Conservation (phyloP, 805 yeast genomes). For the Kodamaea lidongshanica region DNA sequence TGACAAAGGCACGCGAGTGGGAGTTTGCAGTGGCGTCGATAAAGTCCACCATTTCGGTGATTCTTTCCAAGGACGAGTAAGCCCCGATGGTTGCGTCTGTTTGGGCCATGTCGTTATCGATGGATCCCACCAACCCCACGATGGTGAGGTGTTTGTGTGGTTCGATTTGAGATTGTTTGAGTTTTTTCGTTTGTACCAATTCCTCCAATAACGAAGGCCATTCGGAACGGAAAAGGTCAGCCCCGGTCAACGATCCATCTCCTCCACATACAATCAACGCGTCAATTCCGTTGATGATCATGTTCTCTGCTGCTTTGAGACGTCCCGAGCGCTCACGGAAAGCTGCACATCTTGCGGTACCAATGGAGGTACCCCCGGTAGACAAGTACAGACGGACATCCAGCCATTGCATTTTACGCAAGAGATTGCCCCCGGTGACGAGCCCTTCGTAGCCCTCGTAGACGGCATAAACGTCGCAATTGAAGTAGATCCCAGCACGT, state of each 20-base stretch:
- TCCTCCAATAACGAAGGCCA: constrained; percentile 70
- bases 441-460: constrained; percentile 74
- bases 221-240: constrained; percentile 67
- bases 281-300: constrained; percentile 67
- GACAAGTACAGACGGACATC: constrained; percentile 68
- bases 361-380: constrained; percentile 72
- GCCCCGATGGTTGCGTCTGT: constrained; percentile 82
- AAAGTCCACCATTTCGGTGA: constrained; percentile 69
- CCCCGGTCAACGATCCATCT: constrained; percentile 79
- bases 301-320: constrained; percentile 54
- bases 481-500: constrained; percentile 57
- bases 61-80: constrained; percentile 69
- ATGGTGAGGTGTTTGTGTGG: constrained; percentile 55
- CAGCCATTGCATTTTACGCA: constrained; percentile 63
- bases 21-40: constrained; percentile 81
- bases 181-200: constrained; percentile 38
- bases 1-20: constrained; percentile 76
- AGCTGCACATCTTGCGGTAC: constrained; percentile 69
- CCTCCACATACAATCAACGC: constrained; percentile 80
- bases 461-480: constrained; percentile 61
- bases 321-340: constrained; percentile 65
- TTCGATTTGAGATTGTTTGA: constrained; percentile 42
- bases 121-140: constrained; percentile 76
- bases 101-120: constrained; percentile 80
- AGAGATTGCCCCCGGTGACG: constrained; percentile 57